phyloP scores from a whole-genome alignment of 2,329 filamentous ascomycete species.

The Pestalotiopsis sp. region DNA sequence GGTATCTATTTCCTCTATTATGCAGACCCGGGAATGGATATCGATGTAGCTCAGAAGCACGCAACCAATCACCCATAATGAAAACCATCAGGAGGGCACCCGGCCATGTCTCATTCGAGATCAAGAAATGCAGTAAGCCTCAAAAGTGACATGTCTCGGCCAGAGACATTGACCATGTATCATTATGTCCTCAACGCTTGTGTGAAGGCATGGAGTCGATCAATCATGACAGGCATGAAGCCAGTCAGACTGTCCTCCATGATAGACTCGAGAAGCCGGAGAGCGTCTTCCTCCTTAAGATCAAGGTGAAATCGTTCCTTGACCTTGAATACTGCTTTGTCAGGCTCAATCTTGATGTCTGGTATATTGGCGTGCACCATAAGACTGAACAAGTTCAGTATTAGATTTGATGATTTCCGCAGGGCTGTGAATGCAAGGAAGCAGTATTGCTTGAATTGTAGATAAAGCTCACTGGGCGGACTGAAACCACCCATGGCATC shows the following conservation, averaged over 20 bases:
- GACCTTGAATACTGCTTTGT: conserved; percentile 93
- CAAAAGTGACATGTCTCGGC: too few relatives aligned
- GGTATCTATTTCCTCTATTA: too few relatives aligned
- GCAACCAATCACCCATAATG: too few relatives aligned
- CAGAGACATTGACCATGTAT: not conserved
- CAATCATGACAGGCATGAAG: conserved; percentile 90
- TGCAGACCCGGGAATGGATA: too few relatives aligned
- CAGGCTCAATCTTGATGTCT: conserved; percentile 88
- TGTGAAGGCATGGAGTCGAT: conserved; percentile 89
- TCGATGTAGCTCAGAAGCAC: too few relatives aligned
- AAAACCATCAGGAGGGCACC: too few relatives aligned
- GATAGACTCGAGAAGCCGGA: conserved; percentile 81
- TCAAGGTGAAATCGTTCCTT: conserved; percentile 93
- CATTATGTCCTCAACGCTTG: conserved; percentile 80
- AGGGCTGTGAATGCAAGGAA: conserved; percentile 93
- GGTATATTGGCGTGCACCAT: conserved; percentile 99
- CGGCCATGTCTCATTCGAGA: too few relatives aligned
- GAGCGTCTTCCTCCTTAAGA: conserved; percentile 88
- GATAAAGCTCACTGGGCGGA: conserved; percentile 71
- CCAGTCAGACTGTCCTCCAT: conserved; percentile 91
- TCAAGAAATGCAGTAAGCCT: too few relatives aligned
- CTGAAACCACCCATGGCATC: conserved; percentile 92
- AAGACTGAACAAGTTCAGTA: conserved; percentile 91
- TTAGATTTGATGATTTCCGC: conserved; percentile 85
- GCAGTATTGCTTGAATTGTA: conserved; percentile 91